phyloP scores from a whole-genome alignment of 768 basidiomycete genomes.

The Suillus subaureus region DNA sequence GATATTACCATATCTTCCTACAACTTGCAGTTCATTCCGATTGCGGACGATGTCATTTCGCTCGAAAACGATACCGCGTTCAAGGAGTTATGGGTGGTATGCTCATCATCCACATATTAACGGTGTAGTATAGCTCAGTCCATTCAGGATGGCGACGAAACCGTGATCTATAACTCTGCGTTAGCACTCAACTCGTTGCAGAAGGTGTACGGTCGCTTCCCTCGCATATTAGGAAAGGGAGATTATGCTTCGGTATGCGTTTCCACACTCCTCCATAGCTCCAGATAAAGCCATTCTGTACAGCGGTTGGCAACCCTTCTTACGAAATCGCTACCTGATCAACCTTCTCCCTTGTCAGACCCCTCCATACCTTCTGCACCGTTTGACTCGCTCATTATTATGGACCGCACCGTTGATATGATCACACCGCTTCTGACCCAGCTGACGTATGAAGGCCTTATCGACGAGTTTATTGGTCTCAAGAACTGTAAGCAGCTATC shows the following conservation, averaged over 20 bases:
- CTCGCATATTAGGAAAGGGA: constrained; percentile 92
- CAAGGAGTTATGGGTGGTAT: constrained; percentile 88
- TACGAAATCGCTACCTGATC: constrained; percentile 55
- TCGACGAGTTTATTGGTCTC: constrained; percentile 91
- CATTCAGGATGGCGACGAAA: constrained; percentile 88
- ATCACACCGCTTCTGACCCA: constrained; percentile 95
- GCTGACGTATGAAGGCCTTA: constrained; percentile 93
- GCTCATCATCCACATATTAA: constrained; percentile 30
- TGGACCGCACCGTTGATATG: constrained; percentile 94
- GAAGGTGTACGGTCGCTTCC: constrained; percentile 84
- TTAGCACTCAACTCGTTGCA: constrained; percentile 85
- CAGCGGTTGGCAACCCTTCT: constrained; percentile 81
- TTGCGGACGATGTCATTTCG: constrained; percentile 92
- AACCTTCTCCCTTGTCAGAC: constrained; percentile 38
- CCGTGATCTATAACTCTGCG: constrained; percentile 84
- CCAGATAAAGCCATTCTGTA: constrained; percentile 14
- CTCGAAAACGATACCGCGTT: constrained; percentile 86
- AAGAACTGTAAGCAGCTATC: constrained; percentile 70
- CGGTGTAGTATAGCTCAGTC: neutral
- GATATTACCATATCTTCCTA: constrained; percentile 86
- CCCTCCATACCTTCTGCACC: constrained; percentile 53
- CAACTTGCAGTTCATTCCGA: constrained; percentile 90
- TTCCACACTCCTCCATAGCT: neutral
- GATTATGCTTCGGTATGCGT: constrained; percentile 73
- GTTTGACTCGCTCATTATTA: constrained; percentile 83